phyloP scores from a whole-genome alignment of 2,329 filamentous ascomycete species.

The Aspergillus ruber region DNA sequence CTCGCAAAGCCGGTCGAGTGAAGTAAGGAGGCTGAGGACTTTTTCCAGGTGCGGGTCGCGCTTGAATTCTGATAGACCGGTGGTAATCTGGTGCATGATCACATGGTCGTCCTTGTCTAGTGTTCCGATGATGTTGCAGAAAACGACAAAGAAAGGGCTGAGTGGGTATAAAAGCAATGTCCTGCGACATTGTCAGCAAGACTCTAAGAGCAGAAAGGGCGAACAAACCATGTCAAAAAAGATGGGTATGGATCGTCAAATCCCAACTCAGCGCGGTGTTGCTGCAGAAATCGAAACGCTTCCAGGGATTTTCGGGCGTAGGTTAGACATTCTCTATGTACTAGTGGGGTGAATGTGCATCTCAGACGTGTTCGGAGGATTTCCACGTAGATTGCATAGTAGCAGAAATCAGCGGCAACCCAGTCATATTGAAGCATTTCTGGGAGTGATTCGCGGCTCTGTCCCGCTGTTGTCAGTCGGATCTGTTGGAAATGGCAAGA shows the following conservation, averaged over 20 bases:
- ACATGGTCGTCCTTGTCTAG: slow-evolving; percentile 1
- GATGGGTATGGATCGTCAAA: slow-evolving; percentile 11
- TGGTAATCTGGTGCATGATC: slow-evolving; percentile 1
- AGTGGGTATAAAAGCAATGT: slow-evolving; percentile 6
- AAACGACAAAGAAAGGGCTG: slow-evolving; percentile 7
- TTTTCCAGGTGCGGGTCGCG: background rate
- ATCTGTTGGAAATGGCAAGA: background rate
- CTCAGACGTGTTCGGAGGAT: slow-evolving; percentile 18
- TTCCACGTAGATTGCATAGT: slow-evolving; percentile 20
- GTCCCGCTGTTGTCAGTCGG: background rate
- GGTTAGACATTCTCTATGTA: slow-evolving; percentile 17
- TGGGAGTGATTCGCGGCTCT: slow-evolving; percentile 9
- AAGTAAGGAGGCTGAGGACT: background rate
- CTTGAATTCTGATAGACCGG: background rate
- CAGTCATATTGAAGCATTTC: slow-evolving; percentile 12
- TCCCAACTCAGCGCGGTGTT: slow-evolving; percentile 5
- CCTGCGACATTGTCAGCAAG: background rate
- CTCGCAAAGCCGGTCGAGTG: background rate
- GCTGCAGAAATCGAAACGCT: slow-evolving; percentile 10
- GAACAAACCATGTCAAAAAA: slow-evolving; percentile 3
- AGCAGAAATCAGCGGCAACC: slow-evolving; percentile 18
- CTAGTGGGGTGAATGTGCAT: slow-evolving; percentile 11
- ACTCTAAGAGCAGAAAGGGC: background rate
- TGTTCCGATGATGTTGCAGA: slow-evolving; percentile 7
- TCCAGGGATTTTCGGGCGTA: slow-evolving; percentile 12